Percentiles rank a stretch among this genome's conserved stretches.
These are phyloP conservation scores for Aspergillus viridinutans DNA, from an alignment of 2,329 filamentous ascomycete species.

Conservation along the genomic window DNA sequence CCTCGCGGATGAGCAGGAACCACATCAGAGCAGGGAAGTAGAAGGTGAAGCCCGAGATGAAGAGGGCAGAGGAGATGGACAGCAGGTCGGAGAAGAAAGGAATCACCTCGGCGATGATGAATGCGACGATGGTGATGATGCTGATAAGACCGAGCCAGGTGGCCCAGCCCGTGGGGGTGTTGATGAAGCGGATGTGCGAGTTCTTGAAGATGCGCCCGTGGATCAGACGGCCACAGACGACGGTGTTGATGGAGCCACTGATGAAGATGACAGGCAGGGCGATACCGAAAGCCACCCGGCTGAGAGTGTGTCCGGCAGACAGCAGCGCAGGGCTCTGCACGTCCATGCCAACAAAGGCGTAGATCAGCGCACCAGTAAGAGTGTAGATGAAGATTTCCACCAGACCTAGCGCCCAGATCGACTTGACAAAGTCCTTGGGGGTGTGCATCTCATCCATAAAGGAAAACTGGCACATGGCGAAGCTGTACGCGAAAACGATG, in stretches of 20 bases:
- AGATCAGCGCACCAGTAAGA: constrained; percentile 24
- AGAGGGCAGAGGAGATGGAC: constrained; percentile 56
- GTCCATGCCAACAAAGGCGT: constrained; percentile 30
- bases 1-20: constrained; percentile 28
- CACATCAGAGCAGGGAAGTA: constrained; percentile 52
- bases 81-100: constrained; percentile 73
- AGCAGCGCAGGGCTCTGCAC: constrained; percentile 32
- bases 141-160: constrained; percentile 28
- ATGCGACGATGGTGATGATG: constrained; percentile 70
- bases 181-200: constrained; percentile 32
- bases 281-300: constrained; percentile 31
- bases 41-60: constrained; percentile 87
- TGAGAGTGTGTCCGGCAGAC: constrained; percentile 23
- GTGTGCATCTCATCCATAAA: constrained; percentile 27
- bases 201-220: constrained; percentile 33
- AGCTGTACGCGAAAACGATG: constrained; percentile 42
- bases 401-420: constrained; percentile 19
- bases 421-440: constrained; percentile 21
- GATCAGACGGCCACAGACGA: constrained; percentile 30
- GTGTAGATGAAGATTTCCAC: constrained; percentile 23
- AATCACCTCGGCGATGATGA: constrained; percentile 79
- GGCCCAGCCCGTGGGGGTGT: constrained; percentile 33
- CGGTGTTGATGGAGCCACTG: constrained; percentile 35
- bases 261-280: constrained; percentile 36
- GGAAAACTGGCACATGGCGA: constrained; percentile 32